Evolutionary conservation across 345 rosid genomes (phyloP), one percentile per base, ranked within the genome.

Genomic region (Eutrema japonicum): DNA sequence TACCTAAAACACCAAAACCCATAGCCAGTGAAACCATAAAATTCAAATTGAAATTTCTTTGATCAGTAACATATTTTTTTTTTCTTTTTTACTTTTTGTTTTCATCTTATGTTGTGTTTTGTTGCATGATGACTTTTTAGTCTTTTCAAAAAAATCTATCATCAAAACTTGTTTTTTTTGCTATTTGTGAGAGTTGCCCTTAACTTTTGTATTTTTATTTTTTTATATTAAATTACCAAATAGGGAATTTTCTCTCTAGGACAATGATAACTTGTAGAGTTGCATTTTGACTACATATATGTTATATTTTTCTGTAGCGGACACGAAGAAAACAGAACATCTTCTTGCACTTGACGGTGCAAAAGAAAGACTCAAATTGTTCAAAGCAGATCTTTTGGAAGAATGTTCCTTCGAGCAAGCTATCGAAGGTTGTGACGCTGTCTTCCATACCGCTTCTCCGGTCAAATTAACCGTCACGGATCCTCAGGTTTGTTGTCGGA

Each of bases 361-460:
- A 7, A 29, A 69, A 10, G 79, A 73, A 69, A 80, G 81, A 42
- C 79, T 82, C 3, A 52, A 60, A 33, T 16, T 82, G 55, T 65
- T 79, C 59, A 48, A 76, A 56, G 81, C 82, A 71, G 72, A 76
- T 53, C 75, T 82, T 41, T 6, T 72, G 53, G 79, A 79, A 67
- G 79, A 78, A 48, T 70, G 70, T 40, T 73, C 82, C 16, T 83
- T 81, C 30, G 71, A 78, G 11, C 62, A 79, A 47, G 80, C 83
- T 0, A 70, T 84, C 18, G 68, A 73, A 22, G 93, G 90, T 57
- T 88, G 90, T 14, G 72, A 74, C 6, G 93, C 83, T 63, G 87
- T 88, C 56, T 84, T 88, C 71, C 93, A 86, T 67, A 65, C 79
- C 0, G 96, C 92, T 2, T 73, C 88, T 26, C 96, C 75, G 29